Evolutionary conservation across 169 alveolate species (phyloP), one percentile per base, ranked within the genome.

Genomic region (Plasmodium malariae): DNA sequence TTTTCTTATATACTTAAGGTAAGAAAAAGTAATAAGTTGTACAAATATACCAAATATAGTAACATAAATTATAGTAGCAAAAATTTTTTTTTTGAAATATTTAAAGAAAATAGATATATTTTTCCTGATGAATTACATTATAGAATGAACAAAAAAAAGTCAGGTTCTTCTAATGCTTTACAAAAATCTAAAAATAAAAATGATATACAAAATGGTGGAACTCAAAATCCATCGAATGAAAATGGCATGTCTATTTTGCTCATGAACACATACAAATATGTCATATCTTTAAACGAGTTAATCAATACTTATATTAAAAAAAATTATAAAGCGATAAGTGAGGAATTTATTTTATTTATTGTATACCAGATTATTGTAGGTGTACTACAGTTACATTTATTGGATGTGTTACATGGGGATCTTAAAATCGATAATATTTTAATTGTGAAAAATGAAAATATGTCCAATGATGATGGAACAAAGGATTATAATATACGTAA

Each of bases 71-170:
- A 59, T 32, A 28, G 68, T 4, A 14, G n/a, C 40, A 71, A 36
- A 6, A 32, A 83, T 57, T 28, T 83, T 7, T 83, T 60, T 49
- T 83, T 49, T 28, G 91, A 83, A 83, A 34, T 83, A 19, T 69
- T 32, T 59, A 49, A 43, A 17, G 91, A 59, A 14, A 45, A 19
- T 55, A 67, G 51, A 60, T 83, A 68, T 30, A 83, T 83, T 6
- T 83, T 83, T 60, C 91, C 91, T 24, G 91, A 83, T 21, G 91
- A 83, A 63, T 28, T 83, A 60, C 91, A 83, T 45, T 83, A 83
- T 43, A 68, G 43, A 36, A 65, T 11, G 17, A 4, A 63, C 30
- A 26, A 63, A 24, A 69, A 12, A 21, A 37, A 32, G 0, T 21
- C 1, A 9, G n/a, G 1, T 36, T n/a, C 51, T 54, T 26, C 14